Percentiles rank a stretch among this genome's conserved stretches.
phyloP scores from a whole-genome alignment of 23 red algal genomes.

The Gracilaria domingensis region DNA sequence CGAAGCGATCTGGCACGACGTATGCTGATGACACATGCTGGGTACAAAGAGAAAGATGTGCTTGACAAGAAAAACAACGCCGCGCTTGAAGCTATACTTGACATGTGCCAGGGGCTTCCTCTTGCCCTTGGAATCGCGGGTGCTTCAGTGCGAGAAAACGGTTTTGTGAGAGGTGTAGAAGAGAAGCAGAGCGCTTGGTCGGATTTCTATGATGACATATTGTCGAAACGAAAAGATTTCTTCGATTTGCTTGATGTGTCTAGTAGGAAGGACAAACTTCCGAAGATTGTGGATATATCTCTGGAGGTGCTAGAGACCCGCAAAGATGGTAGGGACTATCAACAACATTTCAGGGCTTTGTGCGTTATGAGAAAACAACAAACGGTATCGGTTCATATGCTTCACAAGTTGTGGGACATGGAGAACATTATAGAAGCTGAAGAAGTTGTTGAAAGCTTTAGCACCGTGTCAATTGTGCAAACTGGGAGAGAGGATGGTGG shows the following conservation, averaged over 20 bases:
- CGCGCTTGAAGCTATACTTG: slow-evolving; percentile 1
- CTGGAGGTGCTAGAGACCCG: neutral
- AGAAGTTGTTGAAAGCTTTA: slow-evolving; percentile 11
- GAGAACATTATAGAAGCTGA: neutral
- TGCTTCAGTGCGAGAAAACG: neutral
- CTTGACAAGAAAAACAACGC: neutral
- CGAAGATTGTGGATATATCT: slow-evolving; percentile 31
- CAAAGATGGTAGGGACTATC: neutral
- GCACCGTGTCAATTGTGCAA: slow-evolving; percentile 11
- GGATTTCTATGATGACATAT: slow-evolving; percentile 26
- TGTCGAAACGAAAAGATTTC: slow-evolving; percentile 25
- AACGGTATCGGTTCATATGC: slow-evolving; percentile 26
- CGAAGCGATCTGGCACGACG: slow-evolving; percentile 1
- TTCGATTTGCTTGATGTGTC: neutral
- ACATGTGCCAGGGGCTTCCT: slow-evolving; percentile 34
- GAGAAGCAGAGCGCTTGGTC: neutral
- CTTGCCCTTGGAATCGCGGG: slow-evolving; percentile 23
- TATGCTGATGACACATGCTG: slow-evolving; percentile 8
- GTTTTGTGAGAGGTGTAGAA: neutral
- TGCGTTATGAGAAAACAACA: slow-evolving; percentile 30
- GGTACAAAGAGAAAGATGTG: neutral
- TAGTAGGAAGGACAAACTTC: slow-evolving; percentile 1
- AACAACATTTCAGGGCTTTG: slow-evolving; percentile 12
- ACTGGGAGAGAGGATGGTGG: neutral
- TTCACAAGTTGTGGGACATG: slow-evolving; percentile 30